Evolutionary conservation across 192 early-diverging fungal genomes (phyloP).

Genomic region (Podila clonocystis): DNA sequence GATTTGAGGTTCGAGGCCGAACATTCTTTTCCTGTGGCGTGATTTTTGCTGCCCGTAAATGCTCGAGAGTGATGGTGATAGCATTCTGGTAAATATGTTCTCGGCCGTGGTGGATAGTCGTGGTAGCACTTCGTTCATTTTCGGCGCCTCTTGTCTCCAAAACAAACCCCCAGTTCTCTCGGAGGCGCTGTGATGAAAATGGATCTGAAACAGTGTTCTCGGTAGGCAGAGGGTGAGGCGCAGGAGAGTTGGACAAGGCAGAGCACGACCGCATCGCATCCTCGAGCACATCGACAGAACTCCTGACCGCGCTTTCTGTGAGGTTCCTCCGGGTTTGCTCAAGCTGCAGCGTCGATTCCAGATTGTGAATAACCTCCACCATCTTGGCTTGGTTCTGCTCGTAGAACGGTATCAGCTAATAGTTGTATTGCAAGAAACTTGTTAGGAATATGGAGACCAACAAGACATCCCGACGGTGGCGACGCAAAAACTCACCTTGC

Average conservation of each 20-base stretch:
- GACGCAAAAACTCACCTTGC: constrained; percentile 7
- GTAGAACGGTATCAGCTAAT: constrained; percentile 29
- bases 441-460: neutral
- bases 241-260: neutral
- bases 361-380: constrained; percentile 22
- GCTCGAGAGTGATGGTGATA: constrained; percentile 9
- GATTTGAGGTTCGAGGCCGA: neutral
- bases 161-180: constrained; percentile 7
- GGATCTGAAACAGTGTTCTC: neutral
- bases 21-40: neutral
- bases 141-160: neutral
- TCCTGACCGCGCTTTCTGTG: constrained; percentile 13
- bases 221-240: neutral
- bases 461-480: neutral
- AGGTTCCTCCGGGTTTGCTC: constrained; percentile 28
- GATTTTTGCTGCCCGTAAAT: neutral
- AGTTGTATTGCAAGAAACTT: neutral
- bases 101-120: neutral
- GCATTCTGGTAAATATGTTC: constrained; percentile 9
- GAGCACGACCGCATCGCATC: constrained; percentile 15
- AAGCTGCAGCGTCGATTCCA: constrained; percentile 8
- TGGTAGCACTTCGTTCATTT: no score
- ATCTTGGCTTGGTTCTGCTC: constrained; percentile 23
- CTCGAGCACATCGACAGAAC: constrained; percentile 19
- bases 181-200: neutral